These are phyloP conservation scores for Paraglomus occultum DNA, from an alignment of 192 early-diverging fungal species.

Conservation along the genomic window DNA sequence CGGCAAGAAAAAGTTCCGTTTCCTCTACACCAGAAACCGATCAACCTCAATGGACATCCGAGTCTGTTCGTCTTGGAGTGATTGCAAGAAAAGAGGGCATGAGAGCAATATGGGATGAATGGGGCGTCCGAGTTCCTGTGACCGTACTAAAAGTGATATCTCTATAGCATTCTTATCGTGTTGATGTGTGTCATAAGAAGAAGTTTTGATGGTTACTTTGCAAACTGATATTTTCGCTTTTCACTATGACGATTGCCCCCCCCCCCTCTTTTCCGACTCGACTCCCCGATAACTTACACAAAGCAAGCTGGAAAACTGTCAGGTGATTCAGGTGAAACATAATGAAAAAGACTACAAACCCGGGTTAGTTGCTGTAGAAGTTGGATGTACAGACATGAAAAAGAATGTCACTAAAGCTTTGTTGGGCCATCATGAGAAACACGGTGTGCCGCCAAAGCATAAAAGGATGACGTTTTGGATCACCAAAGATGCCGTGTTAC, in stretches of 20 bases:
- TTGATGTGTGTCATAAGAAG: not conserved
- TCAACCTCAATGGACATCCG: slow-evolving; percentile 6
- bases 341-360: slow-evolving; percentile 41
- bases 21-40: too few relatives aligned
- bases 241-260: not conserved
- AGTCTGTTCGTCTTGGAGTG: slow-evolving; percentile 51
- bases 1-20: too few relatives aligned
- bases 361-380: slow-evolving; percentile 61
- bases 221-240: not conserved
- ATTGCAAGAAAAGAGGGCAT: slow-evolving; percentile 95
- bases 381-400: slow-evolving; percentile 59
- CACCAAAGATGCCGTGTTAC: slow-evolving; percentile 79
- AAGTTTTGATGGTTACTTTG: not conserved
- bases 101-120: slow-evolving; percentile 92
- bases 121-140: slow-evolving; percentile 85
- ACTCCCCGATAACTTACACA: not conserved
- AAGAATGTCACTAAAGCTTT: slow-evolving; percentile 71
- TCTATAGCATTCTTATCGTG: not conserved
- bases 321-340: slow-evolving; percentile 60
- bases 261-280: slow-evolving; percentile 7
- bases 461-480: slow-evolving; percentile 83
- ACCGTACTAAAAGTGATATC: slow-evolving; percentile 77
- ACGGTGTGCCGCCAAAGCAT: slow-evolving; percentile 72
- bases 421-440: slow-evolving; percentile 70
- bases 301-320: slow-evolving; percentile 64